Conservation (phyloP, 129 eudicot genomes). For the Flaveria ramosissima region DNA sequence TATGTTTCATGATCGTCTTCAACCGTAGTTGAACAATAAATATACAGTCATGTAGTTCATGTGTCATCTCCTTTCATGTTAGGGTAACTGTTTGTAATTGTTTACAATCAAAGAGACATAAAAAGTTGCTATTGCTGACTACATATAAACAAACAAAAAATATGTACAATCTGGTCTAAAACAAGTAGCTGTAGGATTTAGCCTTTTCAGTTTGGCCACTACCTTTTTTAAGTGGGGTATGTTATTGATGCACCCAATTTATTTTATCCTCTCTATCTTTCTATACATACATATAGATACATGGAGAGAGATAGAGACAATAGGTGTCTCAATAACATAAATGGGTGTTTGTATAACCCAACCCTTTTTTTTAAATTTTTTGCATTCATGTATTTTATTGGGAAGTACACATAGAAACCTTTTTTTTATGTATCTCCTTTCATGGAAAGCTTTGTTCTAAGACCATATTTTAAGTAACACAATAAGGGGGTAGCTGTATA, state of each 20-base stretch:
- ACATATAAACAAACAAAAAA: slow-evolving; percentile 5
- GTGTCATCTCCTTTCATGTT: slow-evolving; percentile 13
- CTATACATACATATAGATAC: no score
- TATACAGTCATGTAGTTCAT: background rate
- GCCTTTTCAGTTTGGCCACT: no score
- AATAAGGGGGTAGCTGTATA: background rate
- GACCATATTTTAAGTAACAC: background rate
- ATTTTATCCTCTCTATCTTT: no score
- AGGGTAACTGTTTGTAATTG: slow-evolving; percentile 2
- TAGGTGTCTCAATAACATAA: no score
- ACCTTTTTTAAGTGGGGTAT: no score
- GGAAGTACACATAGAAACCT: background rate
- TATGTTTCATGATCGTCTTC: slow-evolving; percentile 12
- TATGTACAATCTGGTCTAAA: background rate
- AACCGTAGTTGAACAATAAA: background rate
- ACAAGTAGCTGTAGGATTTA: background rate
- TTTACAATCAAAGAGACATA: background rate
- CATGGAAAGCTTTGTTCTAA: background rate
- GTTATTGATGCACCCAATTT: no score
- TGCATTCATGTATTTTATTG: background rate
- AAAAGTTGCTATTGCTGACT: background rate
- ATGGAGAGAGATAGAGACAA: no score
- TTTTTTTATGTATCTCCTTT: slow-evolving; percentile 9
- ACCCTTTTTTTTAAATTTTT: background rate
- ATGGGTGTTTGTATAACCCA: no score